phyloP scores from a whole-genome alignment of 2,329 filamentous ascomycete species.

The Epichloe coenophiala region DNA sequence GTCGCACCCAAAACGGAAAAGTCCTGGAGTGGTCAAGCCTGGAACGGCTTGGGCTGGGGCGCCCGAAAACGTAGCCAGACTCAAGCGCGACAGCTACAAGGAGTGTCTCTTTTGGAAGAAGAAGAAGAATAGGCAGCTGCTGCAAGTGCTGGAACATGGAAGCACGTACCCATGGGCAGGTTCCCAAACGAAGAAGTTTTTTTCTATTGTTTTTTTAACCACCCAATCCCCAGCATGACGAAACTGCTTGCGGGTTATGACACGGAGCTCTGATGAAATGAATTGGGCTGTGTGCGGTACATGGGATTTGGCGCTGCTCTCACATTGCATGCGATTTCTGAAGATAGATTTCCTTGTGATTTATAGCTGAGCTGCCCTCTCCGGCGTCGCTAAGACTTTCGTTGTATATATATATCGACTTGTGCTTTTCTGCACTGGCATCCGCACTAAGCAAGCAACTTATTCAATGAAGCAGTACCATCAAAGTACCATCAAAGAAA shows the following conservation, averaged over 20 bases:
- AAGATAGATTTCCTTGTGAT: background rate
- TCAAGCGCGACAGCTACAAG: background rate
- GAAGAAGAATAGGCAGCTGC: background rate
- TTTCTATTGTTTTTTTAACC: background rate
- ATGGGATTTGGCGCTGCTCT: background rate
- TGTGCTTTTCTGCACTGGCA: background rate
- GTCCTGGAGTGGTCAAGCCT: constrained; percentile 3
- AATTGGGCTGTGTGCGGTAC: background rate
- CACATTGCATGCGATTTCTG: background rate
- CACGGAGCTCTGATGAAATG: background rate
- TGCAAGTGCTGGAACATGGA: background rate
- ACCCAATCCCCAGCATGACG: background rate
- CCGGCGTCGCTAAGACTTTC: background rate
- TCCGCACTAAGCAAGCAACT: background rate
- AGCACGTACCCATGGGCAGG: background rate
- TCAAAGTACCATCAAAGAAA: background rate
- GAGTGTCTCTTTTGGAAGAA: background rate
- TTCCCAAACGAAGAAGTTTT: background rate
- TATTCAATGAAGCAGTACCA: background rate
- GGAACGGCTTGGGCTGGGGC: constrained; percentile 3
- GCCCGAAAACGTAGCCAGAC: background rate
- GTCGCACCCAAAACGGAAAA: background rate
- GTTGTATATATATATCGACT: constrained; percentile 2
- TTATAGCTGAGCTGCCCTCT: background rate
- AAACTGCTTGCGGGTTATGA: constrained; percentile 1